Base-by-base conservation (phyloP, 2,329 filamentous ascomycete species). In the Pleoardoris graminearum region DNA sequence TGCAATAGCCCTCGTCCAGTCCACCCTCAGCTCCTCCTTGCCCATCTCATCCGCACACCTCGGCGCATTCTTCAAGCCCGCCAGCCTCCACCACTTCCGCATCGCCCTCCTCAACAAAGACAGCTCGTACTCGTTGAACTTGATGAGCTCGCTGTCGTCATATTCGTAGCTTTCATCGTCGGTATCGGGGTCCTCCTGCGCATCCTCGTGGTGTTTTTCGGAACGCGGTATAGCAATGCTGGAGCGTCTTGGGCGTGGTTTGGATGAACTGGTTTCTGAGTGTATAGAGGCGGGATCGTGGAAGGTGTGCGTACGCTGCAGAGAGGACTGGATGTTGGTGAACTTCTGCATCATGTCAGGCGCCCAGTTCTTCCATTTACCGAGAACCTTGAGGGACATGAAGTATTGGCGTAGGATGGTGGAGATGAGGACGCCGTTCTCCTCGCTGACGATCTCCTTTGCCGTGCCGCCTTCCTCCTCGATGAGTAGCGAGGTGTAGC, bases 321-420 rank as follows among this genome's bases (percentile, higher is more conserved):
- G 77, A 19, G 80, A 80, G 22, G 82, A 77, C 29, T 89, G 85
- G 2, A 94, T 84, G 10, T 74, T 70, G 21, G 77, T 75, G 86
- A 90, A 95, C 68, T 90, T 86, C 1, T 77, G 74, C 14, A 80
- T 76, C 67, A 90, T 78, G 53, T 79, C 80, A 1, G 81, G 77
- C 12, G 86, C 83, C 77, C 89, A 89, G 52, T 85, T 80, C 54
- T 83, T 85, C 91, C 91, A 96, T 63, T 85, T 84, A 16, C 90
- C 89, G 22, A 96, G 76, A 1, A 92, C 87, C 50, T 90, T 89
- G 37, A 96, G 79, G 6, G 86, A 89, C 82, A 96, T 88, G 74
- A 96, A 96, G 73, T 96, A 96, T 69, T 96, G 91, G 11, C 91
- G 85, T 17, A 97, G 80, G 70, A 97, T 86, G 67, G 89, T 90